These are phyloP conservation scores for Hymenoscyphus albidus DNA, from an alignment of 2,329 filamentous ascomycete genomes.

Conservation along the genomic window DNA sequence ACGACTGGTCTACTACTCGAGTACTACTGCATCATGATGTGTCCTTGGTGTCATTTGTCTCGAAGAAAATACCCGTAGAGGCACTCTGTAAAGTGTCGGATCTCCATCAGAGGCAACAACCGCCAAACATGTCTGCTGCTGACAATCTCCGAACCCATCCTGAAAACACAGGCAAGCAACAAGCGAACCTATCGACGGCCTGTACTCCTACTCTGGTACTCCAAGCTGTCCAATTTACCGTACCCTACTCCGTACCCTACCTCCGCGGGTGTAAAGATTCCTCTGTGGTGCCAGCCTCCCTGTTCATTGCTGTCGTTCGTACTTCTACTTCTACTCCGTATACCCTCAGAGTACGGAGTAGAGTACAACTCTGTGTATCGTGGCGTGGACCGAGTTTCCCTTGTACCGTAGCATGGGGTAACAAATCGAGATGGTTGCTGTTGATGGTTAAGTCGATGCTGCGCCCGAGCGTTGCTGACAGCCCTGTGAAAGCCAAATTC, in stretches of 20 bases:
- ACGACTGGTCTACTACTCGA: too few species aligned
- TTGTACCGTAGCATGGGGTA: neutral
- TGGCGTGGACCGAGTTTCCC: neutral
- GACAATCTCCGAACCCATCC: conserved; percentile 31
- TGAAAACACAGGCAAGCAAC: neutral
- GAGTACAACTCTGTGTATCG: neutral
- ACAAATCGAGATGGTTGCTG: neutral
- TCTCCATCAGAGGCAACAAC: conserved; percentile 20
- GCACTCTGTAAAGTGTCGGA: conserved; percentile 15
- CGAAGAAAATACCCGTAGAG: conserved; percentile 8
- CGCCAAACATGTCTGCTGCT: neutral
- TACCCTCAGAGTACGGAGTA: too few species aligned
- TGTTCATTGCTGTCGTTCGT: neutral
- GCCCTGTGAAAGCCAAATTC: conserved; percentile 19
- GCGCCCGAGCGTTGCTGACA: conserved; percentile 24
- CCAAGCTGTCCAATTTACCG: neutral
- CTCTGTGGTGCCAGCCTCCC: neutral
- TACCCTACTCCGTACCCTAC: too few species aligned
- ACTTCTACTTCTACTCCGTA: neutral
- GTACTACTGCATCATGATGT: conserved; percentile 30
- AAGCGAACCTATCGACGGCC: too few species aligned
- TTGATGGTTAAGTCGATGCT: conserved; percentile 8
- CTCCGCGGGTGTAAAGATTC: neutral
- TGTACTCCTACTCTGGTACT: too few species aligned
- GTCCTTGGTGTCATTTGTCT: conserved; percentile 23